Base-by-base conservation (phyloP, 2,329 filamentous ascomycete genomes). In the Fusarium lateritium region DNA sequence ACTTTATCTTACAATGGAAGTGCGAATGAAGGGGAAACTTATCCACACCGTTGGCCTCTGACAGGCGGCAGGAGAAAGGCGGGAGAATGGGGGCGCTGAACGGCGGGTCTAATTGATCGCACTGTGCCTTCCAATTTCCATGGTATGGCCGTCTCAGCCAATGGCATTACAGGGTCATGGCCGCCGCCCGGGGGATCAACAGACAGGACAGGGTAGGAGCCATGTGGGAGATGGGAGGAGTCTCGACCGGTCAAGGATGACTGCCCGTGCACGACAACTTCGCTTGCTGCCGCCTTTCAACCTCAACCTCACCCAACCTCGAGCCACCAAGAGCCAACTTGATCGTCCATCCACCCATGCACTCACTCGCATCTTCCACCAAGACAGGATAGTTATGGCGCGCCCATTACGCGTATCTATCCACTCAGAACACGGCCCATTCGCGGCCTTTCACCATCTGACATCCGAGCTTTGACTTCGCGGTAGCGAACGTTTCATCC, bases 321-420 rank as follows among this genome's bases (percentile, higher is more conserved):
- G 28, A 31, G 28, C 43, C 22, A 49, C 39, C 63, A 45, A 65
- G 39, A 61, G 21, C 36, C 59, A 64, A 60, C 36, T 33, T 49
- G 62, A 63, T 54, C 54, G 38, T 67, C 60, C 26, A 43, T 21
- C 53, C 52, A 40, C 36, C 39, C 39, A 45, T 51, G 44, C 53
- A 64, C 68, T 74, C 73, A 64, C 68, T 74, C 73, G 65, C 72
- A 69, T 74, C 65, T 69, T 58, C 52, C 56, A 65, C 68, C 70
- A 49, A 58, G 67, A 73, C 56, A 58, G 61, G 67, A 57, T 34
- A 45, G 21, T 31, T 22, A 61, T 62, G 50, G 51, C 63, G 45
- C 45, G 49, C 39, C 19, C 53, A 67, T 57, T 52, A 56, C 53
- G 60, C 56, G 39, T n/a, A 19, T 54, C 45, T 28, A 28, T 43